A percentile compares a stretch with the other conserved stretches of the same genome.
Evolutionary conservation across 345 rosid genomes (phyloP).

Genomic region (Nephelium lappaceum): DNA sequence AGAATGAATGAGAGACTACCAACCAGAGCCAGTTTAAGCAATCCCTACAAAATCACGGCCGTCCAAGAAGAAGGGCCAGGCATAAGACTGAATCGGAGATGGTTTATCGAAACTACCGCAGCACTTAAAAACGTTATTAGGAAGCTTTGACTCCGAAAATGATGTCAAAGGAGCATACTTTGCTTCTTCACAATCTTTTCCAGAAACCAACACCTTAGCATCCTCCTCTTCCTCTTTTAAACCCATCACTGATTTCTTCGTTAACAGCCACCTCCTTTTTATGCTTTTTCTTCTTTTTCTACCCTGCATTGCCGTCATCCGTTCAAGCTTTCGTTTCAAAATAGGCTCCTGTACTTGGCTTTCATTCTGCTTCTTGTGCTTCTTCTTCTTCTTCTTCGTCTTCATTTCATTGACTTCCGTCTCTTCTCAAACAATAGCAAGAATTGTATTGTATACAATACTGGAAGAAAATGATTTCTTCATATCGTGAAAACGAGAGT

Average conservation of each 20-base stretch:
- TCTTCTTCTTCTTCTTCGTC: no score
- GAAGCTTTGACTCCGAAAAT: no score
- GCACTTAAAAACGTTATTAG: no score
- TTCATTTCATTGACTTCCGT: no score
- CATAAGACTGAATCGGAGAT: slow-evolving; percentile 87
- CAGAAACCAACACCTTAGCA: slow-evolving; percentile 59
- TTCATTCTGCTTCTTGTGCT: no score
- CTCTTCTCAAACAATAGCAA: no score
- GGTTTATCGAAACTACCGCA: slow-evolving; percentile 73
- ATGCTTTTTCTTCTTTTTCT: slow-evolving; percentile 47
- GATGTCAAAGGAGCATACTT: no score
- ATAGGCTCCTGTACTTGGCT: no score
- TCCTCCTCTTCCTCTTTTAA: slow-evolving; percentile 34
- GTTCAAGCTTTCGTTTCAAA: no score
- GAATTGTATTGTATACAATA: no score
- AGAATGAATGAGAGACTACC: background rate
- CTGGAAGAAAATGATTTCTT: no score
- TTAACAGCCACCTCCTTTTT: slow-evolving; percentile 32
- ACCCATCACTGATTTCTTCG: slow-evolving; percentile 17
- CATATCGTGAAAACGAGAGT: no score
- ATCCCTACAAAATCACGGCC: slow-evolving; percentile 95
- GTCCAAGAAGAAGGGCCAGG: slow-evolving; percentile 94
- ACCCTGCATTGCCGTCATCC: slow-evolving; percentile 23
- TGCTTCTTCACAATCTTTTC: slow-evolving; percentile 57
- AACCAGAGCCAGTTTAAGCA: slow-evolving; percentile 97